Evolutionary conservation across 1,284 basidiomycete species (phyloP), one percentile per base, ranked within the genome.

Genomic region (Marasmius sp.): DNA sequence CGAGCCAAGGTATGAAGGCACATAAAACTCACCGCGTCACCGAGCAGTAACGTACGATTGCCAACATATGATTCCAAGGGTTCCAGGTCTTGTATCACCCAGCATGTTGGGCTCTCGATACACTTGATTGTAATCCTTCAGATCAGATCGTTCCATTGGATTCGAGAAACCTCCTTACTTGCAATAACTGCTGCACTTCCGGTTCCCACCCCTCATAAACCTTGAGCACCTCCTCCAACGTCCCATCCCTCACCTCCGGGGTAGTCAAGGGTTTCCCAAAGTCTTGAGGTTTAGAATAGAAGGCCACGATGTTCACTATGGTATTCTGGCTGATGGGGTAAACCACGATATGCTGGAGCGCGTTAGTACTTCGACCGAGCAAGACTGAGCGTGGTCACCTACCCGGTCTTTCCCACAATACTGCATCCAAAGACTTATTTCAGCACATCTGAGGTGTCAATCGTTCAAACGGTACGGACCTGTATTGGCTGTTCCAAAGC

Each of bases 371-470:
- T 22, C 34, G 33, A 22, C 16, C 10, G 11, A 16, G 8, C 11
- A 20, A 22, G 43, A 22, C 14, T 57, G 41, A 34, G 27, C 10
- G 18, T 7, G 33, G 14, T 11, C 22, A 27, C 41, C 33, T 27
- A 78, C 79, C 48, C 77, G 76, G 58, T 77, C 68, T 60, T 75
- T 79, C 34, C 80, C 81, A 8, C 78, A 66, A 62, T 81, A 79
- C 81, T 84, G n/a, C 20, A 36, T 49, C 20, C 48, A 50, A 38
- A 43, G 12, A 18, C 16, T 34, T 37, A 33, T 33, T 27, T 34
- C 6, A 57, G 37, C 50, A 37, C 16, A 9, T 39, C 10, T 47
- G 39, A 7, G 2, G 14, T 10, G 34, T 34, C 3, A 11, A 43
- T 27, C 12, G 22, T 36, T 49, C 58, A 38, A n/a, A 53, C 37